Base-by-base conservation (phyloP, 1,284 basidiomycete genomes). In the Phellinidium pouzarii region DNA sequence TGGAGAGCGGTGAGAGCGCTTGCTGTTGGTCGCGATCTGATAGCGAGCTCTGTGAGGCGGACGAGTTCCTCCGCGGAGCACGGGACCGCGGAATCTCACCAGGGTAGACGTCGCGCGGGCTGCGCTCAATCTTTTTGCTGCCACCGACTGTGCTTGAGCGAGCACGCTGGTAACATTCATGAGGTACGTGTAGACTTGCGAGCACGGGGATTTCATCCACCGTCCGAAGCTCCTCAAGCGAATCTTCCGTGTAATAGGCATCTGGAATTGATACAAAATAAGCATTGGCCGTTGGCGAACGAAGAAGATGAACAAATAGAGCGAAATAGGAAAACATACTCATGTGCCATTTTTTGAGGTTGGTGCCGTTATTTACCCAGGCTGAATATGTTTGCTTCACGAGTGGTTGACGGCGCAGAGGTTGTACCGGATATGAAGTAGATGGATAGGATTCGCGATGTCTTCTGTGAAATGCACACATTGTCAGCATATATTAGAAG, bases 171-270 rank as follows among this genome's bases (percentile, higher is more conserved):
- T 87, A 88, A 50, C 69, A 73, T 19, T 78, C 79, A 5, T 67
- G 65, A 0, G 86, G 85, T 22, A 84, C 80, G 5, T 67, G 62
- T 22, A 88, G 63, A 29, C 62, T 61, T 8, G 74, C 71, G 36
- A 88, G 73, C 43, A 71, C 64, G 2, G 77, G 76, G 41, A 79
- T 66, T 52, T 84, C 76, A 52, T 83, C 76, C 48, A 88, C 72
- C 1, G 77, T 80, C 41, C 62, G 67, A 31, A 88, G 73, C 47
- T 70, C 67, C 46, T 82, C 72, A 29, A 79, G 64, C 0, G 81
- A 77, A 31, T 82, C 77, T 53, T 79, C 73, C 1, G 82, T 85
- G 59, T 80, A 86, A 66, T 87, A 87, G 25, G 85, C 84, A 59
- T 84, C 84, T 87, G 17, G 22, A 34, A 12, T 31, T 34, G 31